Conservation (phyloP, 495 filamentous ascomycete species). For the Daldinia caldariorum region DNA sequence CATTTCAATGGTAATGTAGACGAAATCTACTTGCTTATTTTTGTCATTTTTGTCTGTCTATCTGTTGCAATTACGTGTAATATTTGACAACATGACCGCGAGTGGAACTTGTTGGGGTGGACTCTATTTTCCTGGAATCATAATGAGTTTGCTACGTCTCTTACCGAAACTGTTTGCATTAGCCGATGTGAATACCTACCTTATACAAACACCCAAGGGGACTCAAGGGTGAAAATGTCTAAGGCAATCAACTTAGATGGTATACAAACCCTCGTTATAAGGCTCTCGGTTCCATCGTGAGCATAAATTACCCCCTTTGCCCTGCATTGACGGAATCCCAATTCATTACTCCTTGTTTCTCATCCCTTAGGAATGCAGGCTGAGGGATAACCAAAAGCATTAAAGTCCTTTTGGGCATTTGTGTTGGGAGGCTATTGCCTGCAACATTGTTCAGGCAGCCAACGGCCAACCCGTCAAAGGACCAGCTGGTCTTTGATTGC, state of each 20-base stretch:
- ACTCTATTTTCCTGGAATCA: not conserved
- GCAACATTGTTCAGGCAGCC: not conserved
- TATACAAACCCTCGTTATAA: not conserved
- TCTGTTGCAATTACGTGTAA: no score
- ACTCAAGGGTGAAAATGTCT: not conserved
- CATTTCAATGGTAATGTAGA: no score
- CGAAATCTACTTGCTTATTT: no score
- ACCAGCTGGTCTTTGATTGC: not conserved
- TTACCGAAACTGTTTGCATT: not conserved
- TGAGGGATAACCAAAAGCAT: not conserved
- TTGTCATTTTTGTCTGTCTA: no score
- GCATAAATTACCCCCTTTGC: no score
- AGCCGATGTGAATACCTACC: not conserved
- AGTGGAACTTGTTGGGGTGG: no score
- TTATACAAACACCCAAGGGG: no score
- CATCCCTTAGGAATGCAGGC: not conserved
- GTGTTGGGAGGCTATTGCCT: not conserved
- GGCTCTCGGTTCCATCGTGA: no score
- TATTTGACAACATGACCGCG: no score
- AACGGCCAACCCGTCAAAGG: not conserved
- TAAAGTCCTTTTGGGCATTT: not conserved
- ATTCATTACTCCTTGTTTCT: not conserved
- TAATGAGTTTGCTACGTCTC: not conserved
- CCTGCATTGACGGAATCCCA: no score
- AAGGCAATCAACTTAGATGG: not conserved